These are phyloP conservation scores for Phytopythium sindhum DNA, from an alignment of 352 stramenopile species.

Conservation along the genomic window DNA sequence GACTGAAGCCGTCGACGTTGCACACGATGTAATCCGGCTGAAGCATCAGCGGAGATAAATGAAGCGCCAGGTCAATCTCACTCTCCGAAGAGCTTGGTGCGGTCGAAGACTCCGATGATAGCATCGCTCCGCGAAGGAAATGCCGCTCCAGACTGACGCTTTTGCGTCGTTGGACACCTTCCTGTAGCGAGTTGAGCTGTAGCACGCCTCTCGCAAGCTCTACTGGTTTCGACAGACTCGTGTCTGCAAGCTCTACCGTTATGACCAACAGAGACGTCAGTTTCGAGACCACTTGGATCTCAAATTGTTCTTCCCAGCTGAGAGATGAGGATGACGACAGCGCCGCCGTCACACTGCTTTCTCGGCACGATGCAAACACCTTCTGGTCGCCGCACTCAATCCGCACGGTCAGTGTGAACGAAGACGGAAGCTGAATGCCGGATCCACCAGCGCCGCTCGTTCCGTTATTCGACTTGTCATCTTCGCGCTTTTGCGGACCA, in stretches of 20 bases:
- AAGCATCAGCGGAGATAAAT: constrained; percentile 54
- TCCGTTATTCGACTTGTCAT: constrained; percentile 12
- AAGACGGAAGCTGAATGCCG: constrained; percentile 8
- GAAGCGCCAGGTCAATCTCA: constrained; percentile 57
- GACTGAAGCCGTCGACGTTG: constrained; percentile 21
- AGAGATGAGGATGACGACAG: constrained; percentile 26
- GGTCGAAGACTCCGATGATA: constrained; percentile 2
- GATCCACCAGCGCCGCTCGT: background rate
- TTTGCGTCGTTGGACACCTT: constrained; percentile 26
- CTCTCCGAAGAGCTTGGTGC: constrained; percentile 1
- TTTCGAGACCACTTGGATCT: constrained; percentile 40
- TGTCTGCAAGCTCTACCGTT: constrained; percentile 44
- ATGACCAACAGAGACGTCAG: constrained; percentile 28
- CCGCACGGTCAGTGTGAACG: constrained; percentile 44
- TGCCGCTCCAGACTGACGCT: constrained; percentile 43
- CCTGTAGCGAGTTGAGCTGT: constrained; percentile 29
- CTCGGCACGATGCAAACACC: constrained; percentile 41
- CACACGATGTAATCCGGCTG: constrained; percentile 37
- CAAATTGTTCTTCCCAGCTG: constrained; percentile 68
- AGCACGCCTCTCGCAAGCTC: constrained; percentile 47
- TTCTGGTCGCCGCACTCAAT: constrained; percentile 47
- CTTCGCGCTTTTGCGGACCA: constrained; percentile 24
- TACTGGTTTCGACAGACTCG: constrained; percentile 22
- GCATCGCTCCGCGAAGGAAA: constrained; percentile 36
- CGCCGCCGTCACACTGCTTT: constrained; percentile 32